Evolutionary conservation across 1,284 basidiomycete genomes (phyloP).

Genomic region (Moniliophthora roreri): DNA sequence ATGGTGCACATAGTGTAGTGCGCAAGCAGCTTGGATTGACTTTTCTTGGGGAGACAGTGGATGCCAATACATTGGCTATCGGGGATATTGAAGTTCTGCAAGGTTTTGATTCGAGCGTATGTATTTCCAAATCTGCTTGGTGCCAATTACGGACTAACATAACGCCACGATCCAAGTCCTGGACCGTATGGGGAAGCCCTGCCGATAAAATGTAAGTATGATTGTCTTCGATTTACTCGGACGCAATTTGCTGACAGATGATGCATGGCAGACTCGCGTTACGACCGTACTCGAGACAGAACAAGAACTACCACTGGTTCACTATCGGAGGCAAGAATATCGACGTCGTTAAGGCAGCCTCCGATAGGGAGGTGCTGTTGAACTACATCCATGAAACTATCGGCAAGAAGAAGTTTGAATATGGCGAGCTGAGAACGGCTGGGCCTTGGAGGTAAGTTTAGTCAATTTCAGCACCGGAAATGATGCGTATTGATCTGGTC

Average conservation of each 20-base stretch:
- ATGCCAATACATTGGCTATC: slow-evolving; percentile 18
- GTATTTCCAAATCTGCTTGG: neutral
- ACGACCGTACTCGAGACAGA: neutral
- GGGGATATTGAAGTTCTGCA: slow-evolving; percentile 23
- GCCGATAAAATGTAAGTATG: neutral
- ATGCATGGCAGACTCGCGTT: neutral
- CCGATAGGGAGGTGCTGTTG: slow-evolving; percentile 28
- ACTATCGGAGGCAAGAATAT: slow-evolving; percentile 15
- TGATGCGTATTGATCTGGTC: neutral
- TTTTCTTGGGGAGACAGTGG: slow-evolving; percentile 29
- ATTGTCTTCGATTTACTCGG: too few relatives aligned
- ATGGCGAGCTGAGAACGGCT: slow-evolving; percentile 8
- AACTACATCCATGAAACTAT: slow-evolving; percentile 29
- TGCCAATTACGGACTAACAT: neutral
- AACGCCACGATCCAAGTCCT: neutral
- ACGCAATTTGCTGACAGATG: neutral
- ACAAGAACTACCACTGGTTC: neutral
- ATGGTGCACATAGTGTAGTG: slow-evolving; percentile 36
- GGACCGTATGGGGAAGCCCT: neutral
- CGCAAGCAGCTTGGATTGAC: slow-evolving; percentile 29
- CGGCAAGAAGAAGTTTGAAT: slow-evolving; percentile 21
- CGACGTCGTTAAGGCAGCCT: slow-evolving; percentile 25
- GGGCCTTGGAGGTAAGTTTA: slow-evolving; percentile 8
- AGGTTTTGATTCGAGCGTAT: neutral
- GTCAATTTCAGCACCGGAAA: neutral